Percentiles rank a stretch among this genome's conserved stretches.
Evolutionary conservation across 225 moss, liverwort and hornwort species (phyloP).

Genomic region (Thuidium tamariscinum): DNA sequence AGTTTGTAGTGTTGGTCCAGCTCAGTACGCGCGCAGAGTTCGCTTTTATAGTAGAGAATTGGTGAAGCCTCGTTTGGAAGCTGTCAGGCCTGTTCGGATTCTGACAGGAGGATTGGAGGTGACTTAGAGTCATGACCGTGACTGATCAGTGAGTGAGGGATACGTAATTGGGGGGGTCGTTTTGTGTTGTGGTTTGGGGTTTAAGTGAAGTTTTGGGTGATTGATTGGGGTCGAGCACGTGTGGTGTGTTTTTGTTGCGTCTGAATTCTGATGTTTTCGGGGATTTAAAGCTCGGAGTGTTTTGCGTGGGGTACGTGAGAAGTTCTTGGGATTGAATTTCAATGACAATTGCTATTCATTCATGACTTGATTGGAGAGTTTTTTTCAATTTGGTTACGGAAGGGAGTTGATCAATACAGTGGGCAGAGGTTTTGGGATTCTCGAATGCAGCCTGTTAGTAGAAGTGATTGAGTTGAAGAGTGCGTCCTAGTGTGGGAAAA

Average conservation of each 20-base stretch:
- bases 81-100: neutral
- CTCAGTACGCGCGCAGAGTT: neutral
- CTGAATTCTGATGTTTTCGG: neutral
- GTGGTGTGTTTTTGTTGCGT: neutral
- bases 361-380: neutral
- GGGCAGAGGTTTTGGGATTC: neutral
- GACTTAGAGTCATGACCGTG: neutral
- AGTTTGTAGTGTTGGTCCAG: neutral
- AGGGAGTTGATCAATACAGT: neutral
- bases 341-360: neutral
- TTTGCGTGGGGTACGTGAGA: neutral
- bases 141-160: neutral
- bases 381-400: neutral
- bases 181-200: neutral
- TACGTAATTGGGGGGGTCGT: too few relatives aligned
- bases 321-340: neutral
- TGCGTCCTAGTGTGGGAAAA: neutral
- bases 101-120: neutral
- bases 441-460: neutral
- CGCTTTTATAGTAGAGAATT: neutral
- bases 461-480: neutral
- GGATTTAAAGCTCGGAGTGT: neutral
- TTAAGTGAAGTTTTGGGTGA: neutral
- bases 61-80: neutral
- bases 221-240: neutral